Evolutionary conservation across 2,329 filamentous ascomycete species (phyloP).

Genomic region (Cercospora berteroae): DNA sequence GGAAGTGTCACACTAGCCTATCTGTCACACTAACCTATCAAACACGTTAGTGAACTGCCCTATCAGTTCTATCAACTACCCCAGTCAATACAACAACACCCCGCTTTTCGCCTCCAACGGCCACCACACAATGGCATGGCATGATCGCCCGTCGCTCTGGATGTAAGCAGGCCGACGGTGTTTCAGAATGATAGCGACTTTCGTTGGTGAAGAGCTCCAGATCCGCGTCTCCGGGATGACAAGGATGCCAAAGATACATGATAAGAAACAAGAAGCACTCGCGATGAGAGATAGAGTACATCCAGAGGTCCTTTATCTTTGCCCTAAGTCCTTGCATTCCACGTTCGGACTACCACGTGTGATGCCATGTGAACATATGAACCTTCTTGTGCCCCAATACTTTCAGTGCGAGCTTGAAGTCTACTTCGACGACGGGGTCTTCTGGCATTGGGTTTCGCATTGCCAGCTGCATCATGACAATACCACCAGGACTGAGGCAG

Average conservation of each 20-base stretch:
- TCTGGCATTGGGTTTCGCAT: not conserved
- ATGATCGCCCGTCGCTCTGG: not conserved
- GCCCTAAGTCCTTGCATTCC: not conserved
- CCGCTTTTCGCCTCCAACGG: not conserved
- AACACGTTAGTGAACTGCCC: not conserved
- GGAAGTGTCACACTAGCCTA: too few relatives aligned
- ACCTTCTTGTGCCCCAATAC: not conserved
- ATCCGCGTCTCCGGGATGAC: not conserved
- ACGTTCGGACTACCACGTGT: not conserved
- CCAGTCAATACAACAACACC: not conserved
- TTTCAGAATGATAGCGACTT: not conserved
- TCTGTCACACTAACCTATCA: too few relatives aligned
- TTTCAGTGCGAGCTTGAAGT: not conserved
- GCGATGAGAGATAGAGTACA: not conserved
- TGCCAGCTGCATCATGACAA: not conserved
- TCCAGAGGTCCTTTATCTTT: not conserved
- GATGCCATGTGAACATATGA: not conserved
- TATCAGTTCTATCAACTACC: not conserved
- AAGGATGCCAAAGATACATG: not conserved
- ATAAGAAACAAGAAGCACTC: not conserved
- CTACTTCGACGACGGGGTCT: not conserved
- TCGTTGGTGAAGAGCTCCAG: not conserved
- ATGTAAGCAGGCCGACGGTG: not conserved
- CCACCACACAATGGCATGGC: not conserved
- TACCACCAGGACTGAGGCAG: not conserved